Conservation (phyloP, 768 basidiomycete species). For the Lactifluus subvellereus region DNA sequence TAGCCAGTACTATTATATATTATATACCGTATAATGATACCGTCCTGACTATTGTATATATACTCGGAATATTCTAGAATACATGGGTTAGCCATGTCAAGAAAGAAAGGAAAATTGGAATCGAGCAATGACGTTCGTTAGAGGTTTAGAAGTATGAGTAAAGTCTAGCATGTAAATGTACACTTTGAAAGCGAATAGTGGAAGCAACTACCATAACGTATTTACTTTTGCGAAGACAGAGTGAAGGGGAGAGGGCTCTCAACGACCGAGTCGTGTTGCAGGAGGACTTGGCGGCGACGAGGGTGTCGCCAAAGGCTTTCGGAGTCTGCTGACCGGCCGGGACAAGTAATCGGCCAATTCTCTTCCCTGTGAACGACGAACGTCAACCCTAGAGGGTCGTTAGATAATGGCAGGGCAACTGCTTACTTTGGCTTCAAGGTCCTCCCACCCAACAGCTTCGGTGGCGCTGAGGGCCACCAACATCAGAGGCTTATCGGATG, state of each 20-base stretch:
- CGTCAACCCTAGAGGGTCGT: neutral
- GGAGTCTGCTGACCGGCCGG: slow-evolving; percentile 36
- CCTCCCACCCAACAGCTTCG: slow-evolving; percentile 57
- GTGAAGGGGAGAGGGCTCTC: neutral
- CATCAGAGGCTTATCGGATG: slow-evolving; percentile 48
- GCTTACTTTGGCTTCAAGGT: slow-evolving; percentile 56
- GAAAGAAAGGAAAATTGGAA: neutral
- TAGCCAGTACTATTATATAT: neutral
- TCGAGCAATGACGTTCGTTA: neutral
- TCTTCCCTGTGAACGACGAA: slow-evolving; percentile 27
- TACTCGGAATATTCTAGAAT: slow-evolving; percentile 4
- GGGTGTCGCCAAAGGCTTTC: slow-evolving; percentile 26
- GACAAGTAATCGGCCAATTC: slow-evolving; percentile 33
- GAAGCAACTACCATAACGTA: neutral
- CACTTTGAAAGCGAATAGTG: slow-evolving; percentile 2
- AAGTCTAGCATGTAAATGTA: slow-evolving; percentile 7
- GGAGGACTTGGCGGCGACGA: slow-evolving; percentile 18
- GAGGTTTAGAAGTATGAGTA: neutral
- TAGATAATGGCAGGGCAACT: neutral
- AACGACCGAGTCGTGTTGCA: slow-evolving; percentile 24
- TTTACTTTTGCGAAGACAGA: slow-evolving; percentile 12
- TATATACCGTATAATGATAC: slow-evolving; percentile 19
- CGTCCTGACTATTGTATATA: slow-evolving; percentile 1
- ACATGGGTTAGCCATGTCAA: slow-evolving; percentile 3
- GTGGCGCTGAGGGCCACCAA: slow-evolving; percentile 65